Evolutionary conservation across 768 basidiomycete genomes (phyloP).

Genomic region (Collybiopsis confluens): DNA sequence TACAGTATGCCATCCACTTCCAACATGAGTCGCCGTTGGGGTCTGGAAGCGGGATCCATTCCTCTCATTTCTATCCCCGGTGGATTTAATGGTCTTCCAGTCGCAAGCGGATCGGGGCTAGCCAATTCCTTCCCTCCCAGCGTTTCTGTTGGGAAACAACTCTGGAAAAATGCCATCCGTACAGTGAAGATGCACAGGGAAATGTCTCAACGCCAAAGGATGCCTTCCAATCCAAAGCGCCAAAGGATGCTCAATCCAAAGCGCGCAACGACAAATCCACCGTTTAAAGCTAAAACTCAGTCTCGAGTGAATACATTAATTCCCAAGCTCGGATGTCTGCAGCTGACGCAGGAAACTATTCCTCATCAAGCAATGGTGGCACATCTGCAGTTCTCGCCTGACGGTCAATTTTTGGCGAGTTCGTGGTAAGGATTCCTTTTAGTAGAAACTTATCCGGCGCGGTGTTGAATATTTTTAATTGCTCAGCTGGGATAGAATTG

Average conservation of each 20-base stretch:
- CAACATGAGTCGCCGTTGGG: too few relatives aligned
- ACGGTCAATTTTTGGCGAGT: constrained; percentile 74
- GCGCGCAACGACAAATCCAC: too few relatives aligned
- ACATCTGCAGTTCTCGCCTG: constrained; percentile 73
- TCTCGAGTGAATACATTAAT: constrained; percentile 55
- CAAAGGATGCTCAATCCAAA: too few relatives aligned
- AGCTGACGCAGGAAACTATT: constrained; percentile 53
- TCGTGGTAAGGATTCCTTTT: background rate
- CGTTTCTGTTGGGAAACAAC: constrained; percentile 25
- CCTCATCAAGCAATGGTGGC: constrained; percentile 66
- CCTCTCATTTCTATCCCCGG: constrained; percentile 12
- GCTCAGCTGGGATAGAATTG: constrained; percentile 66
- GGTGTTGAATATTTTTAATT: background rate
- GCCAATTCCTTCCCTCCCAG: background rate
- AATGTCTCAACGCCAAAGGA: too few relatives aligned
- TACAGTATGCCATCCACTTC: too few relatives aligned
- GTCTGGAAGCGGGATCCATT: too few relatives aligned
- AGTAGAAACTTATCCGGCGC: too few relatives aligned
- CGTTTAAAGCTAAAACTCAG: too few relatives aligned
- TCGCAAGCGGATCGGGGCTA: background rate
- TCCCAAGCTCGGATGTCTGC: constrained; percentile 52
- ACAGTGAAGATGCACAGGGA: constrained; percentile 41
- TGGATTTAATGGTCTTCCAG: constrained; percentile 15
- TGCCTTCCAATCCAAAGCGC: too few relatives aligned
- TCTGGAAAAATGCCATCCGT: constrained; percentile 40